Conservation (phyloP, 2,329 filamentous ascomycete species). For the Xylariaceae sp. region DNA sequence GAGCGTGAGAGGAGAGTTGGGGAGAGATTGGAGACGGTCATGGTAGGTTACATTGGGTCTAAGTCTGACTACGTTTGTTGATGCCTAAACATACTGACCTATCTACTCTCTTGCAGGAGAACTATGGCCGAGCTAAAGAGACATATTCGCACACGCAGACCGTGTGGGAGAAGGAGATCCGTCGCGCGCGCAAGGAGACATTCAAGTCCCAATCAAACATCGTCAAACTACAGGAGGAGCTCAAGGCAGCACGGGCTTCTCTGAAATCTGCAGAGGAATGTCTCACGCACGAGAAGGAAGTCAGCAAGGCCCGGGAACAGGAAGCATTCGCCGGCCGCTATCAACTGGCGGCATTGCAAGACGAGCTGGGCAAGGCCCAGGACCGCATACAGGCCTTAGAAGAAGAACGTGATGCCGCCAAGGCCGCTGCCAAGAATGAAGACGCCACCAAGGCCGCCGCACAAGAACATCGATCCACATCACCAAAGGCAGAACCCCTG, state of each 20-base stretch:
- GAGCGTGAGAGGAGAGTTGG: conserved; percentile 61
- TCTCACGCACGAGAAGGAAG: conserved; percentile 59
- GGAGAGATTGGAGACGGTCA: conserved; percentile 62
- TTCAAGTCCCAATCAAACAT: conserved; percentile 68
- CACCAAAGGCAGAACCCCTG: conserved; percentile 46
- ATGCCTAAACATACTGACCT: conserved; percentile 11
- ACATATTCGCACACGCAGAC: conserved; percentile 61
- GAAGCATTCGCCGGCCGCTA: conserved; percentile 65
- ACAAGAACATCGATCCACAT: conserved; percentile 61
- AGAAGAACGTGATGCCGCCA: conserved; percentile 69
- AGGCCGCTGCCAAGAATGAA: conserved; percentile 66
- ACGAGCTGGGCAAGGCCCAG: conserved; percentile 60
- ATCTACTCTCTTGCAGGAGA: conserved; percentile 48
- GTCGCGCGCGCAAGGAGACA: conserved; percentile 63
- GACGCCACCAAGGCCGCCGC: conserved; percentile 68
- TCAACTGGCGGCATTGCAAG: conserved; percentile 58
- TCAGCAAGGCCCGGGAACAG: conserved; percentile 57
- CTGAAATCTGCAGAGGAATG: conserved; percentile 53
- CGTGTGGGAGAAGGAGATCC: conserved; percentile 69
- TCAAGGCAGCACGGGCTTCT: conserved; percentile 56
- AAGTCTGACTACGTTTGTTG: not conserved
- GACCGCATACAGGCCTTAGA: conserved; percentile 62
- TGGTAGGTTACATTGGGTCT: conserved; percentile 47
- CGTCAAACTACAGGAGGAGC: conserved; percentile 68
- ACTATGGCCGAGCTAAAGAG: conserved; percentile 64